Percentiles rank a stretch among this genome's conserved stretches.
phyloP scores from a whole-genome alignment of 2,329 filamentous ascomycete species.

The Geosmithia flava region DNA sequence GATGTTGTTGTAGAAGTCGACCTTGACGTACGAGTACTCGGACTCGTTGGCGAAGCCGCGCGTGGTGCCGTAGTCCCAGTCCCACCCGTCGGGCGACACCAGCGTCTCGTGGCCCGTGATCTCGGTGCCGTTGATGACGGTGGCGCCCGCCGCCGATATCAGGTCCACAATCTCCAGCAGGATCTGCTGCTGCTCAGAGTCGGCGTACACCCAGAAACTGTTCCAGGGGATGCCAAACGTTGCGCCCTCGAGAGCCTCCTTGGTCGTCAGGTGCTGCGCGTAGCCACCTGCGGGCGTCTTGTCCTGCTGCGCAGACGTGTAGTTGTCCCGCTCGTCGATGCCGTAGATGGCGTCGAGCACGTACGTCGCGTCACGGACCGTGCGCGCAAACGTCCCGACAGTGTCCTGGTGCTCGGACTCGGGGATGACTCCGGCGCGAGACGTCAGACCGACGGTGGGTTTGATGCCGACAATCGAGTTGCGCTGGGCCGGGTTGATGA shows the following conservation, averaged over 20 bases:
- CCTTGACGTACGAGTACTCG: conserved; percentile 61
- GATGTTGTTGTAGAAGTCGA: conserved; percentile 55
- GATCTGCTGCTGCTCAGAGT: conserved; percentile 38
- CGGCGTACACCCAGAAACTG: conserved; percentile 50
- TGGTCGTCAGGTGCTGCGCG: conserved; percentile 39
- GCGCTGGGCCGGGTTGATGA: conserved; percentile 60
- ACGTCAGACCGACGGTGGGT: conserved; percentile 62
- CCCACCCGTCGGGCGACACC: conserved; percentile 55
- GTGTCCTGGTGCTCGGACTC: conserved; percentile 57
- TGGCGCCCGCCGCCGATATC: conserved; percentile 50
- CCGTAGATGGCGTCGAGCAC: conserved; percentile 56
- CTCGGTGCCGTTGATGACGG: conserved; percentile 58
- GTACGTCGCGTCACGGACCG: conserved; percentile 49
- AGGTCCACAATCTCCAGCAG: conserved; percentile 34
- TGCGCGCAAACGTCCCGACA: conserved; percentile 55
- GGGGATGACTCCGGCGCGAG: conserved; percentile 50
- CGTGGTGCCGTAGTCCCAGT: conserved; percentile 56
- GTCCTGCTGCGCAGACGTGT: conserved; percentile 27
- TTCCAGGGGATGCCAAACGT: conserved; percentile 61
- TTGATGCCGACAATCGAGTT: conserved; percentile 64
- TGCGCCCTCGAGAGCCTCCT: conserved; percentile 42
- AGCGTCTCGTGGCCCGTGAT: conserved; percentile 49
- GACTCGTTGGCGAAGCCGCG: conserved; percentile 58
- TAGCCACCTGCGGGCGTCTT: conserved; percentile 45
- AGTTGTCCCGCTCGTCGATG: conserved; percentile 49